Evolutionary conservation across 2,329 filamentous ascomycete species (phyloP).

Genomic region (Cryphonectria nitschkei): DNA sequence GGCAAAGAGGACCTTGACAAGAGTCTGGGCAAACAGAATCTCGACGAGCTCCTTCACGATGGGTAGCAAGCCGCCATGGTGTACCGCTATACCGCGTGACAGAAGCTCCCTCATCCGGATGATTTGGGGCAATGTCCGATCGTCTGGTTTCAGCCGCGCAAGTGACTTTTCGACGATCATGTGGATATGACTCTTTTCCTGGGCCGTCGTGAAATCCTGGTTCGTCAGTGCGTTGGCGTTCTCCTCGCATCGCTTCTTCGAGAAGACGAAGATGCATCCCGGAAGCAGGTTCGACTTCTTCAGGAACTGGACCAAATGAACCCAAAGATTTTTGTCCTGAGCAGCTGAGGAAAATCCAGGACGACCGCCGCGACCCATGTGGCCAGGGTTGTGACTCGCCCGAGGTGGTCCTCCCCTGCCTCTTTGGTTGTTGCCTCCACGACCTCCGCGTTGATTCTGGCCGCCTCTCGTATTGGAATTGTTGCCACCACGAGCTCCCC

Average conservation of each 20-base stretch:
- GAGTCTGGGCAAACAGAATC: constrained; percentile 89
- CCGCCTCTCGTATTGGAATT: constrained; percentile 48
- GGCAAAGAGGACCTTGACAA: constrained; percentile 96
- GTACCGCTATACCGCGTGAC: constrained; percentile 87
- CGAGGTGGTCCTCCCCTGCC: constrained; percentile 61
- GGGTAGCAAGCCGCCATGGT: constrained; percentile 90
- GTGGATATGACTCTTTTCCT: constrained; percentile 94
- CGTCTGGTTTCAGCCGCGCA: constrained; percentile 86
- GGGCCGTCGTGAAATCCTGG: constrained; percentile 89
- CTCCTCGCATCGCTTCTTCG: constrained; percentile 95
- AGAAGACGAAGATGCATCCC: constrained; percentile 97
- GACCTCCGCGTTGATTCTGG: constrained; percentile 51
- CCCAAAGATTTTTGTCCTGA: constrained; percentile 96
- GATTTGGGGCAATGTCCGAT: constrained; percentile 89
- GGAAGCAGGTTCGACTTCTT: constrained; percentile 86
- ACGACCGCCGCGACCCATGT: constrained; percentile 87
- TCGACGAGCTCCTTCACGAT: constrained; percentile 99
- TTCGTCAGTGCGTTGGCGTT: constrained; percentile 95
- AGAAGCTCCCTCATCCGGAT: constrained; percentile 83
- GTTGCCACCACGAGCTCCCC: constrained; percentile 54
- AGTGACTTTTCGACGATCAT: constrained; percentile 98
- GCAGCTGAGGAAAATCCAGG: constrained; percentile 85
- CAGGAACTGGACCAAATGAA: constrained; percentile 89
- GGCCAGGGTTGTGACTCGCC: constrained; percentile 69
- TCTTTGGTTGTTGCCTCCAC: constrained; percentile 56